Evolutionary conservation across 1,139 yeast genomes (phyloP), one percentile per base, ranked within the genome.

Genomic region (Diutina rugosa): DNA sequence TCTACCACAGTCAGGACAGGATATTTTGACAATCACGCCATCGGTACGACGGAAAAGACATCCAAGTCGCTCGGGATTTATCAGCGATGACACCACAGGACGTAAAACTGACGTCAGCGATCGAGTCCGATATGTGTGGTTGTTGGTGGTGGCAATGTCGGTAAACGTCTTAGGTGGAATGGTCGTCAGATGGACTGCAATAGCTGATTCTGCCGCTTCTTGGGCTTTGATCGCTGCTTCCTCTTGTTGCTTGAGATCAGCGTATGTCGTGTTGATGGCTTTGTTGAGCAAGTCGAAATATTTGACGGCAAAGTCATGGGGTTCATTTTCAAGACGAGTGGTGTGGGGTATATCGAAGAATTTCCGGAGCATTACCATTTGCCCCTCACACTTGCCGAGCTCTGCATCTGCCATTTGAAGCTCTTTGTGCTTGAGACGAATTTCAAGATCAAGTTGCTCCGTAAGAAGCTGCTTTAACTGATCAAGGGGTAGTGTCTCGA

Each of bases 31-130:
- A 32, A 85, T 70, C 0, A 85, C 75, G 1, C 93, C 91, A 66
- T 87, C 95, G 4, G 86, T 79, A 58, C 95, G 71, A 58, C 87
- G 75, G 64, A 84, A 85, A 6, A 87, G 74, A 63, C 95, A 86
- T 8, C 81, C 81, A 54, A 77, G 63, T 54, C 77, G 68, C 57
- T 63, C 61, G 62, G 67, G 60, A 59, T 66, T 60, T 26, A 59
- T 51, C 51, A 59, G 56, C 38, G 62, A 55, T 60, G 63, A 59
- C 18, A 60, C 57, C 4, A 69, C 65, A 0, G 82, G 82, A 54
- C 82, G 65, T 49, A 79, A 66, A 3, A 81, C 74, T 5, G 81
- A 76, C 0, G 82, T 77, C 10, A 81, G 78, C 14, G 81, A 77
- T 59, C 82, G 64, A 1, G 82, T 78, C 55, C 81, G 62, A 62